phyloP scores from a whole-genome alignment of 129 eudicot species.

The Oenanthe sinensis region DNA sequence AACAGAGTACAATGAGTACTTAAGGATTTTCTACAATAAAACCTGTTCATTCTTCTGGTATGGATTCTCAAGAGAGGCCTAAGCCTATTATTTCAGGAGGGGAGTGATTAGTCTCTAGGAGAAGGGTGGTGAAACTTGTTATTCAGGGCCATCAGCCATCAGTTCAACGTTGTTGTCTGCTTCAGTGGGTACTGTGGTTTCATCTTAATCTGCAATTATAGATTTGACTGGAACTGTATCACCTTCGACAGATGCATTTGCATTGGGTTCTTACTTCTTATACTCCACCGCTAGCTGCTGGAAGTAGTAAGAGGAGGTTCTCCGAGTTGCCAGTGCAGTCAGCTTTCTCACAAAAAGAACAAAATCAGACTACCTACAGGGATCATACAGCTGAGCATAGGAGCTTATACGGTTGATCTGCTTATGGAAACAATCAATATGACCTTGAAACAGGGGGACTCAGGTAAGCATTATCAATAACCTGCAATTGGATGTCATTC shows the following conservation, averaged over 20 bases:
- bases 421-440: too few relatives aligned
- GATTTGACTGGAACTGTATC: slow-evolving; percentile 36
- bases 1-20: slow-evolving; percentile 27
- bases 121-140: slow-evolving; percentile 53
- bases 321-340: slow-evolving; percentile 73
- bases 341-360: slow-evolving; percentile 38
- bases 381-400: slow-evolving; percentile 94
- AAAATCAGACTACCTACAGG: slow-evolving; percentile 53
- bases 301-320: slow-evolving; percentile 83
- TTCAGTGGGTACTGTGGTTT: slow-evolving; percentile 7
- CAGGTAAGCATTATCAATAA: slow-evolving; percentile 45
- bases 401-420: too few relatives aligned
- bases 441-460: too few relatives aligned
- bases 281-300: slow-evolving; percentile 46
- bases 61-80: slow-evolving; percentile 46
- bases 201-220: slow-evolving; percentile 23
- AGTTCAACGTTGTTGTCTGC: slow-evolving; percentile 18
- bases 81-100: slow-evolving; percentile 43
- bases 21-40: slow-evolving; percentile 22
- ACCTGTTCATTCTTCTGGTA: slow-evolving; percentile 27
- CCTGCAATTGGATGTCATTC: not conserved
- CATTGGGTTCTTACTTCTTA: slow-evolving; percentile 73
- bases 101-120: slow-evolving; percentile 87
- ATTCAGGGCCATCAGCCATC: slow-evolving; percentile 33
- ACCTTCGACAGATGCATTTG: slow-evolving; percentile 77